Conservation (phyloP, 257 asterid species). For the Solanum chmielewskii region DNA sequence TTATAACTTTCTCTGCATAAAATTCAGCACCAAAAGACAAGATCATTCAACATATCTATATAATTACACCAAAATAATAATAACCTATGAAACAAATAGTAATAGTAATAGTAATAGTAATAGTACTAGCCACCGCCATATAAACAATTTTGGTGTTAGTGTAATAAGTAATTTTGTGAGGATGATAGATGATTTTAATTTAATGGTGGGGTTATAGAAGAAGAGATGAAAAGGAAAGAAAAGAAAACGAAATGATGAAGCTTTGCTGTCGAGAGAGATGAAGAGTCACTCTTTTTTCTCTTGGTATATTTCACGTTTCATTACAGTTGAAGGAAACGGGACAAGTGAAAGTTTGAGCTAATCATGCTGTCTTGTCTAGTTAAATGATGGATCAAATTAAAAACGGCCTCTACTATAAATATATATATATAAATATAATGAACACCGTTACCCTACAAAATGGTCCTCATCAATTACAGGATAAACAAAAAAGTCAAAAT, state of each 20-base stretch:
- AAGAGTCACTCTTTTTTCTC: not conserved
- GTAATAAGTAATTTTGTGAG: not conserved
- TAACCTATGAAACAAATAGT: not conserved
- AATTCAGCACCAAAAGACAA: slow-evolving; percentile 29
- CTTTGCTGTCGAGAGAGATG: slow-evolving; percentile 1
- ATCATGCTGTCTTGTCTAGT: slow-evolving; percentile 54
- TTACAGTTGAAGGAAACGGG: slow-evolving; percentile 12
- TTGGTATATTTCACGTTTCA: not conserved
- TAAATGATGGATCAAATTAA: slow-evolving; percentile 15
- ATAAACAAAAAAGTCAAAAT: not conserved
- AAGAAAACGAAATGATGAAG: slow-evolving; percentile 15
- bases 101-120: not conserved
- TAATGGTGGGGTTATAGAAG: not conserved
- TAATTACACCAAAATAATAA: not conserved
- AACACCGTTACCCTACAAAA: not conserved
- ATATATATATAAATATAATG: not conserved
- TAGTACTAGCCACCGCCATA: not conserved
- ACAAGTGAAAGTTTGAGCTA: slow-evolving; percentile 22
- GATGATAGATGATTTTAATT: not conserved
- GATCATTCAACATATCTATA: not conserved
- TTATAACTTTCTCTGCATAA: slow-evolving; percentile 17
- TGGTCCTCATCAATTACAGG: not conserved
- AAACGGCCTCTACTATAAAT: not conserved
- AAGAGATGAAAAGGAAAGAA: not conserved
- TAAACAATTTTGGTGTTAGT: slow-evolving; percentile 9